phyloP scores from a whole-genome alignment of 2,329 filamentous ascomycete genomes.

The Diaporthe helianthi region DNA sequence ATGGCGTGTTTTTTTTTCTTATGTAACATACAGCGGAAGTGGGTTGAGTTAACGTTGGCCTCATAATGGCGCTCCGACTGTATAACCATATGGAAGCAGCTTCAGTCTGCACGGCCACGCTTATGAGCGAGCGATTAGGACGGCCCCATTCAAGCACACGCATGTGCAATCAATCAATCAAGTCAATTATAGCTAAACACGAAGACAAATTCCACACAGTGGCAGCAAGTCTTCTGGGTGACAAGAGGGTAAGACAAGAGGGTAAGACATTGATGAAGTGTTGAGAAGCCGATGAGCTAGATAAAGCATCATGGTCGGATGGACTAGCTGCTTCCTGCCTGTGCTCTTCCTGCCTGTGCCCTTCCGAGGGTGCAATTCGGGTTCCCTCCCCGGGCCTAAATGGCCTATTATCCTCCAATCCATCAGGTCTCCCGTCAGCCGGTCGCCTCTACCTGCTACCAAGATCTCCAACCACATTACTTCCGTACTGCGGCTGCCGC shows the following conservation, averaged over 20 bases:
- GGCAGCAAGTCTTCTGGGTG: too few relatives aligned
- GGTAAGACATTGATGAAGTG: background rate
- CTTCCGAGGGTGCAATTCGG: conserved; percentile 18
- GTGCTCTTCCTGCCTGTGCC: conserved; percentile 1
- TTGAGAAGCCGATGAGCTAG: background rate
- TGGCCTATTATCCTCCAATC: conserved; percentile 15
- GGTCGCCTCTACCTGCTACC: conserved; percentile 17
- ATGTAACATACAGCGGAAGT: conserved; percentile 19
- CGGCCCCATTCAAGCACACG: too few relatives aligned
- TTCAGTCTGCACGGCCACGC: background rate
- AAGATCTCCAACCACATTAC: background rate
- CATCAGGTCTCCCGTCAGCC: background rate
- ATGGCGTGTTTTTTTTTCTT: background rate
- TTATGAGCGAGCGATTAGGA: too few relatives aligned
- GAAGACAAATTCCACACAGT: background rate
- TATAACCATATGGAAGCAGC: background rate
- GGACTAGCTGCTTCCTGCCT: background rate
- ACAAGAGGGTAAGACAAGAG: background rate
- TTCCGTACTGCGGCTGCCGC: too few relatives aligned
- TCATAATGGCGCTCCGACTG: background rate
- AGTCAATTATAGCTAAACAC: background rate
- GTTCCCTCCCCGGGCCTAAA: background rate
- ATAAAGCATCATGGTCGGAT: background rate
- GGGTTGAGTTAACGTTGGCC: background rate
- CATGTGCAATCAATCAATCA: background rate